Evolutionary conservation across 176 grass and related monocot genomes (phyloP).

Genomic region (Thalia dealbata): DNA sequence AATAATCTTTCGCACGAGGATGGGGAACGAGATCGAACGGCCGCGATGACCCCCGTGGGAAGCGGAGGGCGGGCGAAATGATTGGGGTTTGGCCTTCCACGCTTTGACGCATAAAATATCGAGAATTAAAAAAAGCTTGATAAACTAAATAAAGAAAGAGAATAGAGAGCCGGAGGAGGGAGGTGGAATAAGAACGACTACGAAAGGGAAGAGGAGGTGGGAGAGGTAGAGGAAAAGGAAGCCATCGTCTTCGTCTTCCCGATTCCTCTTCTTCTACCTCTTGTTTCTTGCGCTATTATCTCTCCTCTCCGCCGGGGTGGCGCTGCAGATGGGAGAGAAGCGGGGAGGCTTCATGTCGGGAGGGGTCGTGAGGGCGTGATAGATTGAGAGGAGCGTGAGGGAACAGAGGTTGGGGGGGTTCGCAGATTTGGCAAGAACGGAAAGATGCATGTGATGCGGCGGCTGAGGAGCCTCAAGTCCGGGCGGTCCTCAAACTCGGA

Average conservation of each 20-base stretch:
- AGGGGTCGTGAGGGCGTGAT: not conserved
- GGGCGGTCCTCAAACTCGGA: slow-evolving; percentile 81
- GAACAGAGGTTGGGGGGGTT: not conserved
- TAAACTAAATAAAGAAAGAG: not conserved
- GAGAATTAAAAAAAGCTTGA: not conserved
- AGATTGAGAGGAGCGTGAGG: not conserved
- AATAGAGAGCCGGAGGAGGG: not conserved
- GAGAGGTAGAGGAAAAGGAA: not conserved
- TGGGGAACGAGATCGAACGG: not conserved
- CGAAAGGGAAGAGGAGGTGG: not conserved
- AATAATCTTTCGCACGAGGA: too few relatives aligned
- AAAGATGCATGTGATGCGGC: slow-evolving; percentile 98
- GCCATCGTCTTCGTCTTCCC: not conserved
- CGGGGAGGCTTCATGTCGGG: not conserved
- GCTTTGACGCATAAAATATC: not conserved
- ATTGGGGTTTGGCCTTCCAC: not conserved
- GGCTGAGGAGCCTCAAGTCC: slow-evolving; percentile 90
- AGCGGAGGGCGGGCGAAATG: not conserved
- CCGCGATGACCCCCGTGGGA: not conserved
- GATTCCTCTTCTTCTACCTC: not conserved
- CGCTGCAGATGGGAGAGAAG: not conserved
- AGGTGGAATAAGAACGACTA: not conserved
- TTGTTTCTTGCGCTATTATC: not conserved
- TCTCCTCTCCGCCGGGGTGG: not conserved
- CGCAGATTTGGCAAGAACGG: not conserved